Evolutionary conservation across 2,329 filamentous ascomycete species (phyloP), one percentile per base, ranked within the genome.

Genomic region (Furcasterigmium sp.): DNA sequence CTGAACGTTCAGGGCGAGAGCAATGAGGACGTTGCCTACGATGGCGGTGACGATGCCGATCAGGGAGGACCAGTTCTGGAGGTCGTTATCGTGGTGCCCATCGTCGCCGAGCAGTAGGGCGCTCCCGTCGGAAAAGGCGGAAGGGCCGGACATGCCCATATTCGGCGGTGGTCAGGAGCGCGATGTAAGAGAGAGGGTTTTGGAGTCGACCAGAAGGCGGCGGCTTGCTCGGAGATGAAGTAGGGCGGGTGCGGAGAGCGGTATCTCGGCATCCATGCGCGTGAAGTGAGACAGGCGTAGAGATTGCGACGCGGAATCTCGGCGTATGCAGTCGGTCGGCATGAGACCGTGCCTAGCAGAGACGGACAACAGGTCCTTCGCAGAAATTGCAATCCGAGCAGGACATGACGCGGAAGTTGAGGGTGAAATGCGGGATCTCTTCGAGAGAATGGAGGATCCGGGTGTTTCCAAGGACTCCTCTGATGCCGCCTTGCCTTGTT

Each of bases 31-130:
- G 57, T 98, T 98, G 44, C 93, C 93, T 41, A 85, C 77, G 56
- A 98, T 94, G 40, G 93, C 91, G 3, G 91, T 95, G 42, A 91
- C 67, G 57, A 98, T 96, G 54, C 93, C 93, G 58, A 98, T 97
- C 42, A 97, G 72, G 20, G 90, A 94, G 37, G 90, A 95, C 91
- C 91, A 97, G 61, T 83, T 72, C 51, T 78, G 74, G 19, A 83
- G 62, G 8, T 74, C 69, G 42, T 75, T 69, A 37, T 68, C 70
- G 25, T 64, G 60, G 28, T 68, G 59, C 42, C 55, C 36, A 11
- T 43, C 35, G 20, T 35, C n/a, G 15, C n/a, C 32, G 32, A 18
- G 32, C n/a, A 35, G 32, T 15, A 17, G 18, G n/a, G 32, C 8
- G 29, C 14, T 32, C 14, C 29, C 32, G 32, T 35, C 32, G 32